Evolutionary conservation across 164 flowering plant species (phyloP), one percentile per base, ranked within the genome.

Genomic region (Tinospora cordifolia): DNA sequence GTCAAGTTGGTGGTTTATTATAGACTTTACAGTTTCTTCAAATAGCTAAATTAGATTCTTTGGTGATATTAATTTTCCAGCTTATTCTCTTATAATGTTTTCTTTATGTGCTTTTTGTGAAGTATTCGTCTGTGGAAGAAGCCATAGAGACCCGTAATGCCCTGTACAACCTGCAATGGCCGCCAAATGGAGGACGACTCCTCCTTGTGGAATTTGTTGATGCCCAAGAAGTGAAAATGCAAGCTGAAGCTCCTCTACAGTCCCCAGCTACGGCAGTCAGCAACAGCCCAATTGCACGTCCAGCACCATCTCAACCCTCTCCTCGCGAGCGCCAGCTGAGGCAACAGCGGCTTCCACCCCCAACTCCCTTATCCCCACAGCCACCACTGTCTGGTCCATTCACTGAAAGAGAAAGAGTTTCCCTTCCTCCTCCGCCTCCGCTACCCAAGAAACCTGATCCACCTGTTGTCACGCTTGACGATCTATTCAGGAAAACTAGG

Each of bases 131-230:
- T 0, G 84, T 82, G 27, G 93, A 90, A 76, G 98, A 93, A 81
- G 98, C 98, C 36, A 65, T 75, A 25, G 90, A 83, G 73, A 93
- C 96, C 22, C 85, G 98, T 34, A 86, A 88, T 82, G 94, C 97
- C 58, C 79, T 93, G 3, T 93, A 87, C 77, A 88, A 93, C 79
- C 79, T 93, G 14, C 97, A 93, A 60, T 93, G 98, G 98, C 98
- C 98, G 62, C 75, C 91, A 30, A 90, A 93, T 75, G 97, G 97
- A 0, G 98, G 98, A 10, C 91, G 87, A 22, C 83, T 82, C 13
- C 81, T 93, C 27, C 71, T 78, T 3, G 98, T 93, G 41, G 98
- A 93, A 64, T 93, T 90, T 84, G 98, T 93, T 59, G 96, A 90
- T 27, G 88, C 92, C 6, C 87, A 88, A 70, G 96, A 91, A 70